phyloP scores from a whole-genome alignment of 1,284 basidiomycete genomes.

The Cronartium ribicola region DNA sequence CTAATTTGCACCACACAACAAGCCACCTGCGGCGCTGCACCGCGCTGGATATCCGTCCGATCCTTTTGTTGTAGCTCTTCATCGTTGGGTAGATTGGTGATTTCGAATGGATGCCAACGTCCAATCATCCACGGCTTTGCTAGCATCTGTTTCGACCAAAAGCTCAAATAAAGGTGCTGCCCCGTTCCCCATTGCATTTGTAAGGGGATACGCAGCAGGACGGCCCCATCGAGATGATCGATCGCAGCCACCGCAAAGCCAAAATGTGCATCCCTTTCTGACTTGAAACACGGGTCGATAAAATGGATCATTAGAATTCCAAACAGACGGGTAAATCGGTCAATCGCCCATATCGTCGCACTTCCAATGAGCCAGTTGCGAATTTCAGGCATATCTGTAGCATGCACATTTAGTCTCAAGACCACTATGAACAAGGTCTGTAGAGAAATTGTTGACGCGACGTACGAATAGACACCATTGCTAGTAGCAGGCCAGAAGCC shows the following conservation, averaged over 20 bases:
- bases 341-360: constrained; percentile 14
- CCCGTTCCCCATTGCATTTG: constrained; percentile 11
- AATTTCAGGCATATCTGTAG: constrained; percentile 3
- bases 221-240: constrained; percentile 25
- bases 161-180: constrained; percentile 27
- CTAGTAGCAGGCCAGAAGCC: no score
- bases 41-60: constrained; percentile 10
- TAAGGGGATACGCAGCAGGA: constrained; percentile 13
- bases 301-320: constrained; percentile 15
- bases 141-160: constrained; percentile 20
- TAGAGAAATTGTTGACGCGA: no score
- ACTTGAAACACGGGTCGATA: not conserved
- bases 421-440: no score
- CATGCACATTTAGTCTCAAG: not conserved
- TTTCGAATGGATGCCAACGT: constrained; percentile 25
- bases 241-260: constrained; percentile 6
- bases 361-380: not conserved
- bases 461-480: no score
- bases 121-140: constrained; percentile 18
- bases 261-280: not conserved
- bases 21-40: not conserved
- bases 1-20: constrained; percentile 22
- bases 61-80: constrained; percentile 1
- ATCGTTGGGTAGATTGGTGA: constrained; percentile 11
- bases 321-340: constrained; percentile 3